These are phyloP conservation scores for Yarrowia yakushimensis DNA, from an alignment of 805 yeast species.

Conservation along the genomic window DNA sequence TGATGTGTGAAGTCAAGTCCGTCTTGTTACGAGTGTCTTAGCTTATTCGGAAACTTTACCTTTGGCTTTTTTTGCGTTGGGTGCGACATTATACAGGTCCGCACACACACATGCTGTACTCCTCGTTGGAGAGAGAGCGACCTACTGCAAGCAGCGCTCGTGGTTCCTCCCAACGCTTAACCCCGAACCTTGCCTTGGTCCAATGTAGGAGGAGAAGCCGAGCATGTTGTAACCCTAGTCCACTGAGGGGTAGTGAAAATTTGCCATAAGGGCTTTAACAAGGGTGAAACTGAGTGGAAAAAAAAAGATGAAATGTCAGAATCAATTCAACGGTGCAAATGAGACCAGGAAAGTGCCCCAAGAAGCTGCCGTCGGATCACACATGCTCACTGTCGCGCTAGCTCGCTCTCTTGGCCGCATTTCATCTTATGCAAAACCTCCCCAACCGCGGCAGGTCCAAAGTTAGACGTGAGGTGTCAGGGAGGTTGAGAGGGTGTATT, in stretches of 20 bases:
- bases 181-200: slow-evolving; percentile 1
- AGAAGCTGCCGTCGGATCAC: no score
- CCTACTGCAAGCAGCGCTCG: not conserved
- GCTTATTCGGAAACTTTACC: not conserved
- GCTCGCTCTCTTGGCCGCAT: not conserved
- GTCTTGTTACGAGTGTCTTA: not conserved
- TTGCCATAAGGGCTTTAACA: no score
- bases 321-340: no score
- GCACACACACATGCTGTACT: not conserved
- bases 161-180: slow-evolving; percentile 15
- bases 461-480: no score
- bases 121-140: not conserved
- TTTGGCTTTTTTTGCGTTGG: not conserved
- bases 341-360: no score
- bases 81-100: not conserved
- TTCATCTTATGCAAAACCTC: slow-evolving; percentile 18
- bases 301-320: no score
- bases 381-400: no score
- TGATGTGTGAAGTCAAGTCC: not conserved
- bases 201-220: slow-evolving; percentile 25
- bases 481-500: not conserved
- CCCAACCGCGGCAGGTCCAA: slow-evolving; percentile 25
- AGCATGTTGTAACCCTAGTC: slow-evolving; percentile 25
- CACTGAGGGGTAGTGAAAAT: slow-evolving; percentile 23
- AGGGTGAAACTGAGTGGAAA: no score